These are phyloP conservation scores for Anaeramoeba flamelloides DNA, from an alignment of 78 protist species.

Conservation along the genomic window DNA sequence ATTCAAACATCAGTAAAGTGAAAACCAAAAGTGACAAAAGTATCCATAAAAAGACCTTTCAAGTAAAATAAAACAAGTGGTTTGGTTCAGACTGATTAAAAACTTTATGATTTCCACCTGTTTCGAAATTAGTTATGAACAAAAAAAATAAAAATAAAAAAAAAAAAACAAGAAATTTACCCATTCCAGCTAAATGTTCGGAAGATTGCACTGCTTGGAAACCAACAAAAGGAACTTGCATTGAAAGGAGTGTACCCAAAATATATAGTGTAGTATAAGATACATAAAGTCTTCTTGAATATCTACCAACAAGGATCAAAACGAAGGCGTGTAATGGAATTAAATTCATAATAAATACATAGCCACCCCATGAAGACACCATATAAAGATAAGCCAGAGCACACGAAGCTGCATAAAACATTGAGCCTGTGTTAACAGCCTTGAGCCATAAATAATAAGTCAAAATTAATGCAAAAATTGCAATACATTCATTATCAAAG, in stretches of 20 bases:
- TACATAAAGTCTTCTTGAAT: background rate
- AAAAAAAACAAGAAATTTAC: too few relatives aligned
- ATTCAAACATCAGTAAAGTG: too few relatives aligned
- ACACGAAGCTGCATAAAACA: background rate
- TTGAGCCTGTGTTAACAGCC: conserved; percentile 10
- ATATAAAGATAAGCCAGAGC: conserved; percentile 16
- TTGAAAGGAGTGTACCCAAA: conserved; percentile 61
- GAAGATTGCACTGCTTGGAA: conserved; percentile 7
- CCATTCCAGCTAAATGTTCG: conserved; percentile 26
- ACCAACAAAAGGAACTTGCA: conserved; percentile 25
- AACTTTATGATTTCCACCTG: too few relatives aligned
- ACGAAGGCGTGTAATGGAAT: conserved; percentile 6
- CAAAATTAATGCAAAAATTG: conserved; percentile 9
- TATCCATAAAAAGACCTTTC: too few relatives aligned
- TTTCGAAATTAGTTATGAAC: too few relatives aligned
- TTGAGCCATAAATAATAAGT: conserved; percentile 15
- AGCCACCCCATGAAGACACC: conserved; percentile 34
- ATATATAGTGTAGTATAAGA: conserved; percentile 31
- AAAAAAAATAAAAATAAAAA: too few relatives aligned
- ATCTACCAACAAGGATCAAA: conserved; percentile 9
- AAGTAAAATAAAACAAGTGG: too few relatives aligned
- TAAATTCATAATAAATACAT: conserved; percentile 16
- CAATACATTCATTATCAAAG: conserved; percentile 28
- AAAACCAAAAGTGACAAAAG: too few relatives aligned
- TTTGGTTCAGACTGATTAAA: too few relatives aligned